Evolutionary conservation across 805 yeast genomes (phyloP).

Genomic region (Kregervanrija delftensis): DNA sequence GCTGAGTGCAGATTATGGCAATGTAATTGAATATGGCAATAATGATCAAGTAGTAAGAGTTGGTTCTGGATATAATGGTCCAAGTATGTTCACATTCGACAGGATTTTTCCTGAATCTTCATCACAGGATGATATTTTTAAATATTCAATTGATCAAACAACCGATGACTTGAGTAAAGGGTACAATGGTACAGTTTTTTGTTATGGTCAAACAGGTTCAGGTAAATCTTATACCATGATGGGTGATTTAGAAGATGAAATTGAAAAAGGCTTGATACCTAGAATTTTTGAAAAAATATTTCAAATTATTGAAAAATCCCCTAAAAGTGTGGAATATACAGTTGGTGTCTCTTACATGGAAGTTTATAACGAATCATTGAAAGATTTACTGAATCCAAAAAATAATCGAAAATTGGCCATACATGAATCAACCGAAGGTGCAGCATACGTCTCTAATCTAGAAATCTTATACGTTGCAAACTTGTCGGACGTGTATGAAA

Average conservation of each 20-base stretch:
- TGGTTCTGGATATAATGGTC: conserved; percentile 6
- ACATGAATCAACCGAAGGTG: conserved; percentile 58
- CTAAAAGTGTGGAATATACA: conserved; percentile 53
- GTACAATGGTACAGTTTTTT: conserved; percentile 27
- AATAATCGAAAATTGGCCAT: conserved; percentile 37
- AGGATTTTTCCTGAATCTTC: conserved; percentile 47
- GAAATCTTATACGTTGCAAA: conserved; percentile 54
- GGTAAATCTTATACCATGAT: conserved; percentile 85
- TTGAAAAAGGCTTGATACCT: conserved; percentile 59
- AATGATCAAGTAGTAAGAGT: conserved; percentile 10
- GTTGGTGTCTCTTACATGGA: conserved; percentile 74
- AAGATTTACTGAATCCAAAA: conserved; percentile 57
- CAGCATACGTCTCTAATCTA: conserved; percentile 67
- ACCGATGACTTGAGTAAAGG: conserved; percentile 70
- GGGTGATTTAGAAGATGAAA: conserved; percentile 36
- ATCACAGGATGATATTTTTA: conserved; percentile 52
- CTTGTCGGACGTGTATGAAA: conserved; percentile 48
- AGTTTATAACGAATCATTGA: conserved; percentile 69
- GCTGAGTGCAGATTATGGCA: conserved; percentile 4
- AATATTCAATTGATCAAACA: conserved; percentile 51
- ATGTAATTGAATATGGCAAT: conserved; percentile 9
- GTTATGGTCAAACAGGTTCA: conserved; percentile 83
- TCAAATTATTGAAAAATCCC: conserved; percentile 38
- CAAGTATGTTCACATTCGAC: conserved; percentile 50
- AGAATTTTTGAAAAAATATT: conserved; percentile 64